These are phyloP conservation scores for Aspergillus jensenii DNA, from an alignment of 2,329 filamentous ascomycete species.

Conservation along the genomic window DNA sequence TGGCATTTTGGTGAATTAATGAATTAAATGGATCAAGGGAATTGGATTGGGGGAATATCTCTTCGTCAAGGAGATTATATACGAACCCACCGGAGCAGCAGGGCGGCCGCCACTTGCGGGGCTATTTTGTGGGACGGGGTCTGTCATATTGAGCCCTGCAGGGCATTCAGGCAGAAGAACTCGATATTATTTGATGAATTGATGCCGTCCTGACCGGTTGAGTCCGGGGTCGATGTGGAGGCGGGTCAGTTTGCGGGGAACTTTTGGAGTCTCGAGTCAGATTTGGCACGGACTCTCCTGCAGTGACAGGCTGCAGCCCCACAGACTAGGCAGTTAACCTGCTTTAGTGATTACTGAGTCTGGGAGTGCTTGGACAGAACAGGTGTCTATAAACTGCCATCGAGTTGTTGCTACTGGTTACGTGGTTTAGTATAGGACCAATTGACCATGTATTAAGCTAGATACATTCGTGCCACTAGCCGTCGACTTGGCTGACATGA, in stretches of 20 bases:
- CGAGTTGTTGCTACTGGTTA: neutral
- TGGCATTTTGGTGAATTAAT: neutral
- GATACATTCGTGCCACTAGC: neutral
- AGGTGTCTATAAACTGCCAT: neutral
- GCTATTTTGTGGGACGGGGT: neutral
- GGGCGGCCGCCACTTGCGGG: neutral
- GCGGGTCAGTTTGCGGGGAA: neutral
- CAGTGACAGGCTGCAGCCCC: neutral
- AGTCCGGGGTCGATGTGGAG: conserved; percentile 1
- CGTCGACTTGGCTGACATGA: neutral
- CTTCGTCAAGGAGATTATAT: neutral
- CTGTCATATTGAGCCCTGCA: neutral
- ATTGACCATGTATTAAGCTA: neutral
- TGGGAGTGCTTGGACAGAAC: too few relatives aligned
- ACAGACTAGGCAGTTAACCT: neutral
- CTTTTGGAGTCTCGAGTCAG: neutral
- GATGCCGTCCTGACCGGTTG: too few relatives aligned
- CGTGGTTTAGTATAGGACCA: neutral
- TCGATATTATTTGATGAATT: too few relatives aligned
- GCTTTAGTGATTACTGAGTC: neutral
- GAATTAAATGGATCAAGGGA: too few relatives aligned
- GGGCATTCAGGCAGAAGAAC: too few relatives aligned
- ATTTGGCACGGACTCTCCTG: neutral
- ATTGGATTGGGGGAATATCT: too few relatives aligned
- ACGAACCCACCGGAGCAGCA: neutral